phyloP scores from a whole-genome alignment of 192 early-diverging fungal genomes.

The Haplosporangium gracile region DNA sequence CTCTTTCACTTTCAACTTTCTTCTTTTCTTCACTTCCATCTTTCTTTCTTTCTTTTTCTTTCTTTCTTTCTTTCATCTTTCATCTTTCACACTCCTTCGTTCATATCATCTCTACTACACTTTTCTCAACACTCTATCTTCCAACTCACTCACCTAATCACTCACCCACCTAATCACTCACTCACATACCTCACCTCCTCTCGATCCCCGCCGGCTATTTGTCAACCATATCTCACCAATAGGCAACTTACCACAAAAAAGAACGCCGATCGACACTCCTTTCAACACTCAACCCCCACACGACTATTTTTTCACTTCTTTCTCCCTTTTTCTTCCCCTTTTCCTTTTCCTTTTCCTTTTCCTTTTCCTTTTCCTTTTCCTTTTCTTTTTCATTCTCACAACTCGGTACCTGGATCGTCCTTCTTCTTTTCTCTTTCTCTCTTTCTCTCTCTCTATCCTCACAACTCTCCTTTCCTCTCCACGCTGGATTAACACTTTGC shows the following conservation, averaged over 20 bases:
- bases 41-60: background rate
- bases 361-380: background rate
- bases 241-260: background rate
- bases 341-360: background rate
- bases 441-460: background rate
- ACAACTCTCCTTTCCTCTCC: background rate
- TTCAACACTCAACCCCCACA: background rate
- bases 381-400: background rate
- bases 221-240: background rate
- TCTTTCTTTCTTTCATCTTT: background rate
- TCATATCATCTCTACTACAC: too few relatives aligned
- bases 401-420: background rate
- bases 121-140: background rate
- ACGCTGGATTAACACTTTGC: background rate
- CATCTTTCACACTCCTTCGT: background rate
- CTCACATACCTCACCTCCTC: too few relatives aligned
- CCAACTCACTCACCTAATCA: background rate
- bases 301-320: background rate
- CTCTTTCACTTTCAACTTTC: background rate
- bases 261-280: background rate
- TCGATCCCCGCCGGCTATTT: background rate
- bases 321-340: background rate
- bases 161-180: constrained; percentile 1
- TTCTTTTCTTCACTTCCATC: background rate
- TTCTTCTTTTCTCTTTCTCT: background rate